Percentiles rank a stretch among this genome's conserved stretches.
Conservation (phyloP, 192 early-diverging fungal genomes). For the Geranomyces michiganensis region DNA sequence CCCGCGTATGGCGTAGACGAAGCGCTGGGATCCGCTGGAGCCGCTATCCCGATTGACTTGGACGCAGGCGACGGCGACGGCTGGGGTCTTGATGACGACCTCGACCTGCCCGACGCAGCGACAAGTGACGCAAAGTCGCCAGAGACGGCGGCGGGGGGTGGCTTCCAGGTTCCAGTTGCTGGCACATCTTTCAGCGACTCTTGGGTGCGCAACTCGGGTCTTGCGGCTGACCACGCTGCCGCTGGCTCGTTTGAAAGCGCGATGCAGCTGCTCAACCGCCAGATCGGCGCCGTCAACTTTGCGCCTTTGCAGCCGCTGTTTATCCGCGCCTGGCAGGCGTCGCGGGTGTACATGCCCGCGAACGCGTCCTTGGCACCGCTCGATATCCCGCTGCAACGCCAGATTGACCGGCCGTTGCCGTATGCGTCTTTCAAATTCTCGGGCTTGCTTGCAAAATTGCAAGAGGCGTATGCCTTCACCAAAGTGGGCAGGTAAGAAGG, state of each 20-base stretch:
- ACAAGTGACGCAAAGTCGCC: slow-evolving; percentile 45
- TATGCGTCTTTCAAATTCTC: slow-evolving; percentile 60
- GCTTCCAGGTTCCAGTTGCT: slow-evolving; percentile 73
- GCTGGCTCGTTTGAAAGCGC: slow-evolving; percentile 95
- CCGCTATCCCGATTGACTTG: slow-evolving; percentile 46
- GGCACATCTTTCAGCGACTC: slow-evolving; percentile 71
- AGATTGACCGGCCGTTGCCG: slow-evolving; percentile 56
- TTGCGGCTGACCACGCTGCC: slow-evolving; percentile 91
- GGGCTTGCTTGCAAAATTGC: slow-evolving; percentile 68
- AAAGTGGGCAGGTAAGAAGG: slow-evolving; percentile 67
- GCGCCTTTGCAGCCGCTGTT: slow-evolving; percentile 87
- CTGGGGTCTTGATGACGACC: slow-evolving; percentile 86
- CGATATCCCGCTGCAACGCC: slow-evolving; percentile 69
- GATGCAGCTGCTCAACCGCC: slow-evolving; percentile 90
- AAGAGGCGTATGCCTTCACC: slow-evolving; percentile 82
- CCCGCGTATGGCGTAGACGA: slow-evolving; percentile 39
- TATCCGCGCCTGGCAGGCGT: slow-evolving; percentile 79
- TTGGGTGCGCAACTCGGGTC: slow-evolving; percentile 84
- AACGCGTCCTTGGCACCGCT: slow-evolving; percentile 67
- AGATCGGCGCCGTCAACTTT: slow-evolving; percentile 93
- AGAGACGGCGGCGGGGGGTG: slow-evolving; percentile 52
- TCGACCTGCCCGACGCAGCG: slow-evolving; percentile 70
- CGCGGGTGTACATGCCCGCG: slow-evolving; percentile 65
- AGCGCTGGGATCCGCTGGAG: slow-evolving; percentile 17
- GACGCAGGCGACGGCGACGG: slow-evolving; percentile 62